These are phyloP conservation scores for Allium cepa DNA, from an alignment of 106 monocot species.

Conservation along the genomic window DNA sequence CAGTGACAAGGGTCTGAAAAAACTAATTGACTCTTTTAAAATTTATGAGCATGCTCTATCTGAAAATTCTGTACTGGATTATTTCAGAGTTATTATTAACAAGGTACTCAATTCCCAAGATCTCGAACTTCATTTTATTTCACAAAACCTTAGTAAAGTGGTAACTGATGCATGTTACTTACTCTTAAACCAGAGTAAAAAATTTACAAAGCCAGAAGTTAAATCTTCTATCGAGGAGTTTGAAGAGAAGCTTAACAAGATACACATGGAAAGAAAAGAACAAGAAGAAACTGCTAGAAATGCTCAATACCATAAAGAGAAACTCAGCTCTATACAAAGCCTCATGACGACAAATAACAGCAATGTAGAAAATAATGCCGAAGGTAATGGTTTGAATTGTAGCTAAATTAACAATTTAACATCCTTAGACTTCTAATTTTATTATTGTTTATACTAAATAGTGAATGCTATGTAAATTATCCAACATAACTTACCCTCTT, in stretches of 20 bases:
- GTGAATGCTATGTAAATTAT: no score
- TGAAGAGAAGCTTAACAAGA: constrained; percentile 80
- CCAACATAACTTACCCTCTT: no score
- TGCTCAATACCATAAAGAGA: constrained; percentile 64
- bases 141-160: background rate
- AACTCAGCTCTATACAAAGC: constrained; percentile 36
- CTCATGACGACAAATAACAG: constrained; percentile 12
- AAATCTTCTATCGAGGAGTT: constrained; percentile 88
- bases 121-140: background rate
- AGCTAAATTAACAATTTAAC: no score
- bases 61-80: constrained; percentile 79
- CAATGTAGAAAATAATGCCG: constrained; percentile 14
- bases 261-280: constrained; percentile 75
- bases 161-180: background rate
- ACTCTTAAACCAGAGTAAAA: constrained; percentile 55
- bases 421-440: no score
- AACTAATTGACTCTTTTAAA: constrained; percentile 82
- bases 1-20: constrained; percentile 88
- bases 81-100: constrained; percentile 69
- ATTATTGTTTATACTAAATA: no score
- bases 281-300: constrained; percentile 68
- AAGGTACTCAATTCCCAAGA: constrained; percentile 41
- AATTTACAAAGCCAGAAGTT: constrained; percentile 80
- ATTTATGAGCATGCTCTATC: constrained; percentile 74
- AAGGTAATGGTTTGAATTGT: constrained; percentile 39